Conservation (phyloP, 83 land plant species). For the Isoetes engelmannii region DNA sequence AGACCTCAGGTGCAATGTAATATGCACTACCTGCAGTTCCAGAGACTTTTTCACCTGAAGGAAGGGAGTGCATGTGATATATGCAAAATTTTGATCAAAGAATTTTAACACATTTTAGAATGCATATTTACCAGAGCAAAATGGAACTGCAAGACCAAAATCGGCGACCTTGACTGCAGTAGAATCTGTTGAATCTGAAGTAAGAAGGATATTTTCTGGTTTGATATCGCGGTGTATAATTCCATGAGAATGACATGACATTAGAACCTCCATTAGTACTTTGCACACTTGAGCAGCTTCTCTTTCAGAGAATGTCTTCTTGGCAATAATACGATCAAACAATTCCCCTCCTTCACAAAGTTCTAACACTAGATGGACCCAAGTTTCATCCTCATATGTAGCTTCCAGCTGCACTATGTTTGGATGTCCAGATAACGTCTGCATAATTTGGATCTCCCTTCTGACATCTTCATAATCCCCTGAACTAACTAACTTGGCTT, state of each 20-base stretch:
- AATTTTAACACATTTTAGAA: background rate
- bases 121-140: conserved; percentile 11
- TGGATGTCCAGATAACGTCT: conserved; percentile 20
- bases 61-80: background rate
- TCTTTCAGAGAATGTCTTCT: conserved; percentile 26
- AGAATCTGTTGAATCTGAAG: conserved; percentile 8
- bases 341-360: conserved; percentile 26
- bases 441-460: conserved; percentile 39
- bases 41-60: background rate
- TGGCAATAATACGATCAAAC: conserved; percentile 23
- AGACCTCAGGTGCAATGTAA: background rate
- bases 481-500: conserved; percentile 19
- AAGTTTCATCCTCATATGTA: conserved; percentile 37
- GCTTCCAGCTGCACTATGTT: conserved; percentile 29
- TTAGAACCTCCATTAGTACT: conserved; percentile 35
- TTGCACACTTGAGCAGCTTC: conserved; percentile 28
- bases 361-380: conserved; percentile 48
- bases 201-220: conserved; percentile 62
- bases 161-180: conserved; percentile 34
- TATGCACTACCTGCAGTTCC: background rate
- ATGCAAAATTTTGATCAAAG: background rate
- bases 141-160: conserved; percentile 44
- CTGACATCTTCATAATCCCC: conserved; percentile 35
- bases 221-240: conserved; percentile 66
- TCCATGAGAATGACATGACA: conserved; percentile 43